Evolutionary conservation across 2,329 filamentous ascomycete genomes (phyloP), one percentile per base, ranked within the genome.

Genomic region (Fusarium sp.): DNA sequence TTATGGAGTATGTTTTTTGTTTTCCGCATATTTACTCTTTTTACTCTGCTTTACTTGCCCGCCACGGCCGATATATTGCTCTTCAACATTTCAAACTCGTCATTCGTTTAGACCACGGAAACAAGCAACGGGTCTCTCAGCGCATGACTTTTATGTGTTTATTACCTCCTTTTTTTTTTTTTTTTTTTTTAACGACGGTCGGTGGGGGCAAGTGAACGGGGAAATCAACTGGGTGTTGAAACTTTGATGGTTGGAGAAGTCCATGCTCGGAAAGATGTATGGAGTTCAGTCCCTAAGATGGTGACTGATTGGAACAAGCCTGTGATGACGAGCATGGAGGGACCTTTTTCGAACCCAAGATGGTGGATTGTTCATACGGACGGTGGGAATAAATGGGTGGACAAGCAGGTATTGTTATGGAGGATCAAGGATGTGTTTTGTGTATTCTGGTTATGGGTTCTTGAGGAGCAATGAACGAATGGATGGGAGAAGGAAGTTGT

Each of bases 1-100:
- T 65, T 43, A 64, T 45, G 72, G 45, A 69, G 70, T 73, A 59
- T 58, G 52, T 65, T 73, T 27, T 27, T 52, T 56, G 47, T 66
- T 62, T 40, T 62, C 58, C 47, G 27, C 47, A 52, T 52, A 52
- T 25, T 52, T 52, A 30, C 47, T 54, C 32, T 30, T 54, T 54
- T 54, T 32, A 32, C 17, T 32, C 50, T 54, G 27, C 50, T 32
- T 54, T 72, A 40, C 56, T 72, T 72, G 43, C 52, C 59, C 63
- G 32, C 57, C 22, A 74, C 45, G 72, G 61, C 60, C 38, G 59
- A 54, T 63, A 64, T 27, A 75, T 63, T 58, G 10, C 32, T 64
- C 54, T 32, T 50, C 12, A 11, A 40, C 35, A 40, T 32, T 65
- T 32, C 35, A 25, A 37, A 37, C 60, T 58, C 25, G 54, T 54